Percentiles rank a stretch among this genome's conserved stretches.
Conservation (phyloP, 2,329 filamentous ascomycete species). For the Talaromyces piceae region DNA sequence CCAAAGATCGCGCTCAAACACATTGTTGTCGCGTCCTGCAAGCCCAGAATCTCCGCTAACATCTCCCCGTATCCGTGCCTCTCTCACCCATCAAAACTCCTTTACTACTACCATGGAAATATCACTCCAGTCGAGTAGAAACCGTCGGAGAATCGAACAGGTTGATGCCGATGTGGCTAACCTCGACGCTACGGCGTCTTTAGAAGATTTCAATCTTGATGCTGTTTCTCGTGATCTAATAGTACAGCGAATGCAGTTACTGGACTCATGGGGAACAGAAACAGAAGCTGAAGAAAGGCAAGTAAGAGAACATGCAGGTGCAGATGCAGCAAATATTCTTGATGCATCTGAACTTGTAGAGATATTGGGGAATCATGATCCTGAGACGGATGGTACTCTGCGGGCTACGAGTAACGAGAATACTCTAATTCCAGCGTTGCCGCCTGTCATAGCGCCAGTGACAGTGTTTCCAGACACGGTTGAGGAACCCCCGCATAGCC, state of each 20-base stretch:
- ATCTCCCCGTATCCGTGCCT: slow-evolving; percentile 36
- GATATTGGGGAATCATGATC: slow-evolving; percentile 1
- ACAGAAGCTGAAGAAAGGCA: background rate
- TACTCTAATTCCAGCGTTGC: slow-evolving; percentile 8
- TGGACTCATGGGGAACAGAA: background rate
- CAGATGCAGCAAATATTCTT: background rate
- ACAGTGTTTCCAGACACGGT: slow-evolving; percentile 25
- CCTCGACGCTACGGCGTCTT: background rate
- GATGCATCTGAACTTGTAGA: background rate
- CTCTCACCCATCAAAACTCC: slow-evolving; percentile 36
- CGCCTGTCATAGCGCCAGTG: slow-evolving; percentile 9
- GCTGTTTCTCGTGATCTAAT: background rate
- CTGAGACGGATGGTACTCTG: slow-evolving; percentile 7
- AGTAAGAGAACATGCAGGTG: background rate
- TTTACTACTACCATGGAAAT: slow-evolving; percentile 40
- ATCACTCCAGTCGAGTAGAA: slow-evolving; percentile 30
- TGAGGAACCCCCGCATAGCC: slow-evolving; percentile 22
- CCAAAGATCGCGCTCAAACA: slow-evolving; percentile 31
- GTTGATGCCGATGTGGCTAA: slow-evolving; percentile 4
- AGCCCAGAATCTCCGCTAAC: slow-evolving; percentile 34
- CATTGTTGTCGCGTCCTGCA: slow-evolving; percentile 32
- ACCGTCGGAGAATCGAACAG: slow-evolving; percentile 12
- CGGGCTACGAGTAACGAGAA: slow-evolving; percentile 10
- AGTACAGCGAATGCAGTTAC: too few species aligned
- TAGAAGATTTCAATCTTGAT: background rate